phyloP scores from a whole-genome alignment of 2,329 filamentous ascomycete genomes.

The Fusarium tricinctum region DNA sequence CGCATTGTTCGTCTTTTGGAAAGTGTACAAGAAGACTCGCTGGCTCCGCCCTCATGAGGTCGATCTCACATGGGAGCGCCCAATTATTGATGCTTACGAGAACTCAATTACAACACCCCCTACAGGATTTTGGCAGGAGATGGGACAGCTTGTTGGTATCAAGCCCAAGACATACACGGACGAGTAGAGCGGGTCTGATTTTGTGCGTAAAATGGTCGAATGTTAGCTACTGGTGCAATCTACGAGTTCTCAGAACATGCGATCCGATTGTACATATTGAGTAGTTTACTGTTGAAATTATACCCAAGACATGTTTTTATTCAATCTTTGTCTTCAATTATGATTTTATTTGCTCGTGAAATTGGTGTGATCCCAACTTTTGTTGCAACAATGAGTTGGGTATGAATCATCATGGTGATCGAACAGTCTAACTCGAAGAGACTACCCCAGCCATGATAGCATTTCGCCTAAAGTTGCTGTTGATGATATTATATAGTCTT shows the following conservation, averaged over 20 bases:
- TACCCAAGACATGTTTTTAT: slow-evolving; percentile 43
- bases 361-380: not conserved
- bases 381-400: not conserved
- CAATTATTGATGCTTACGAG: slow-evolving; percentile 71
- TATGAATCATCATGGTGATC: too few relatives aligned
- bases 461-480: not conserved
- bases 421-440: not conserved
- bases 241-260: slow-evolving; percentile 34
- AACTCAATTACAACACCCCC: slow-evolving; percentile 63
- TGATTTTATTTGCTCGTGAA: not conserved
- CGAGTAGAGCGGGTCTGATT: slow-evolving; percentile 10
- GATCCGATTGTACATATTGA: slow-evolving; percentile 23
- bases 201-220: slow-evolving; percentile 11
- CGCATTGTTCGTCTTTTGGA: slow-evolving; percentile 71
- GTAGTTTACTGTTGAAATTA: slow-evolving; percentile 40
- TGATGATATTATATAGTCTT: not conserved
- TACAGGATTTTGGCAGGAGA: slow-evolving; percentile 69
- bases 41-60: slow-evolving; percentile 67
- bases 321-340: slow-evolving; percentile 6
- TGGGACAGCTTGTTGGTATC: slow-evolving; percentile 52
- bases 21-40: slow-evolving; percentile 71
- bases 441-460: too few relatives aligned
- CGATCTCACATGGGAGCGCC: slow-evolving; percentile 73
- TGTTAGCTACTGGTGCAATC: slow-evolving; percentile 17
- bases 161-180: slow-evolving; percentile 17